Base-by-base conservation (phyloP, 2,329 filamentous ascomycete genomes). In the Ploettnerulaceae sp. region DNA sequence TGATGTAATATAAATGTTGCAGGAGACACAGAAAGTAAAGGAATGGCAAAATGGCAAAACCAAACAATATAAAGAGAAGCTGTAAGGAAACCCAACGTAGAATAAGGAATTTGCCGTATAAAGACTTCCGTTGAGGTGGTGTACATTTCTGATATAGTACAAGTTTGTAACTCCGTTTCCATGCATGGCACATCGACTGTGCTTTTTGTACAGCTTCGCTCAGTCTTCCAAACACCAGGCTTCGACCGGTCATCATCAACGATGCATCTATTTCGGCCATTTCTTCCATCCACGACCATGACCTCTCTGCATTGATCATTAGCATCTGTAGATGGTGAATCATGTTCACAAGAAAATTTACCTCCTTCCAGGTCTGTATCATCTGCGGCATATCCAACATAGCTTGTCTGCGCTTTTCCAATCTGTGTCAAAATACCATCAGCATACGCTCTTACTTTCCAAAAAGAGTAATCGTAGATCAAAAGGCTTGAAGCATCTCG, bases 331-430 rank as follows among this genome's bases (percentile, higher is more conserved):
- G 15, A 25, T 9, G n/a, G 8, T 15, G 2, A 29, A 26, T 7
- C 2, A 35, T 6, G 9, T 12, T 3, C 14, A 29, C 9, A 14
- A 26, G 12, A 45, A 40, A 47, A 69, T 81, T 66, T 72, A 93
- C 87, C 79, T 86, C 82, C 71, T 95, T 95, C 93, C 91, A 98
- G 67, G 86, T 76, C 67, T 85, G 80, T 66, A 98, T 87, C 72
- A 97, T 79, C 62, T 84, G 81, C 54, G 91, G 89, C 93, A 98
- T 98, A 50, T 84, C 82, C 72, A 94, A 68, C 88, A 97, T 96
- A 49, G 93, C 93, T 68, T 87, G 79, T 76, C 85, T 86, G 70
- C 89, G 82, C 71, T 86, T 81, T 67, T 95, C 89, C 77, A 97
- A 78, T 68, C 84, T 86, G 62, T 51, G 49, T n/a, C 9, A 34